Percentiles rank a stretch among this genome's conserved stretches.
Evolutionary conservation across 148 eudicot genomes (phyloP).

Genomic region (Rheum nobile): DNA sequence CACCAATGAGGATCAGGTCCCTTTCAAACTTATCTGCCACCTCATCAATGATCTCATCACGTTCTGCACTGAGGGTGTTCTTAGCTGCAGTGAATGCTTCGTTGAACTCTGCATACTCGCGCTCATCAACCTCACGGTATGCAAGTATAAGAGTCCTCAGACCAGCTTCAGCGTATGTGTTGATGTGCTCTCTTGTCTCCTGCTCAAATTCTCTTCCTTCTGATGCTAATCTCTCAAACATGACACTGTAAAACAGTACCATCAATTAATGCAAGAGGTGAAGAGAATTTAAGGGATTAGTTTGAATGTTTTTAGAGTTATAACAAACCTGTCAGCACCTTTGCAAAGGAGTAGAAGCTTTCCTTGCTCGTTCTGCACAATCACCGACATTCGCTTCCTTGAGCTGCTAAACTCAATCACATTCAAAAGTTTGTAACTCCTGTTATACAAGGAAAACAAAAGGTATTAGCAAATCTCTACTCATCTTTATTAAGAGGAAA

Average conservation of each 20-base stretch:
- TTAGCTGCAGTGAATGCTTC: slow-evolving; percentile 34
- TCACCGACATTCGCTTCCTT: slow-evolving; percentile 64
- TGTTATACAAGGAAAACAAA: slow-evolving; percentile 7
- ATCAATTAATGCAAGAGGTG: background rate
- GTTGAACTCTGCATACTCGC: slow-evolving; percentile 31
- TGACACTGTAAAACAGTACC: slow-evolving; percentile 26
- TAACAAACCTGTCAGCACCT: slow-evolving; percentile 71
- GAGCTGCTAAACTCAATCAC: slow-evolving; percentile 59
- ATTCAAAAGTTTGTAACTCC: slow-evolving; percentile 32
- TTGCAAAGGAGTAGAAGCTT: slow-evolving; percentile 41
- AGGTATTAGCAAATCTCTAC: background rate
- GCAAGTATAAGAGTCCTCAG: slow-evolving; percentile 55
- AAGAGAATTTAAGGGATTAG: background rate
- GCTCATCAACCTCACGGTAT: slow-evolving; percentile 39
- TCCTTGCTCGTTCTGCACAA: slow-evolving; percentile 36
- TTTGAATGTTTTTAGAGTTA: background rate
- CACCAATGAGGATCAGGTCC: slow-evolving; percentile 50
- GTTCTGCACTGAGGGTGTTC: slow-evolving; percentile 30
- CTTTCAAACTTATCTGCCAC: slow-evolving; percentile 44
- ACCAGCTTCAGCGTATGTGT: slow-evolving; percentile 52
- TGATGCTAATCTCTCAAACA: slow-evolving; percentile 49
- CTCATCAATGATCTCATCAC: slow-evolving; percentile 40
- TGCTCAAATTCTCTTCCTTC: slow-evolving; percentile 34
- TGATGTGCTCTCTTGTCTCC: slow-evolving; percentile 43
- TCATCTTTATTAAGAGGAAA: background rate